These are phyloP conservation scores for Pterulicium gracile DNA, from an alignment of 1,284 basidiomycete species.

Conservation along the genomic window DNA sequence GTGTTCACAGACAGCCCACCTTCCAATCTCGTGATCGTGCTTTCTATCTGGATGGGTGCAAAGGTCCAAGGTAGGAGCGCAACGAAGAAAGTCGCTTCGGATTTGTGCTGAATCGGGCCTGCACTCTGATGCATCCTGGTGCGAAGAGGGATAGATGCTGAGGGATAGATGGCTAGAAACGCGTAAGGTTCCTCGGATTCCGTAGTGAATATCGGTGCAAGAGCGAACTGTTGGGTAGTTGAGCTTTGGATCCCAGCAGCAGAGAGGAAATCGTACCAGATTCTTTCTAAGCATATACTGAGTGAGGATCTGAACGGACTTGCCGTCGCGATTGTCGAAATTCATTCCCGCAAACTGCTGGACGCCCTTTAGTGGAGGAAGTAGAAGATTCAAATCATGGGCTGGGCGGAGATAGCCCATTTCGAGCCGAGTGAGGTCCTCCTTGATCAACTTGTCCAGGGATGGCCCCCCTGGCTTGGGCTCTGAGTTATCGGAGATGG, in stretches of 20 bases:
- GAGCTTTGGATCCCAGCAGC: background rate
- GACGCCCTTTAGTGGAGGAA: background rate
- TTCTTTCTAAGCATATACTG: background rate
- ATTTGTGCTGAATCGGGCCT: background rate
- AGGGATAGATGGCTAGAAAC: background rate
- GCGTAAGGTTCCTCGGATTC: background rate
- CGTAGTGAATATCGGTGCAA: background rate
- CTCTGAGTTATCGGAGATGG: background rate
- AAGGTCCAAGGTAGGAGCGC: background rate
- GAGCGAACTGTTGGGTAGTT: background rate
- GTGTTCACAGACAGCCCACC: background rate
- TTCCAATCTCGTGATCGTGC: background rate
- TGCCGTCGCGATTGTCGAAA: too few relatives aligned
- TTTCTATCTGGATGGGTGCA: background rate
- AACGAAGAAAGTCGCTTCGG: background rate
- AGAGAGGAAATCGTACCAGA: background rate
- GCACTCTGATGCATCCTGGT: background rate
- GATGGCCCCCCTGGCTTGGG: background rate
- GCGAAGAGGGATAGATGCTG: background rate
- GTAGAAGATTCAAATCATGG: background rate
- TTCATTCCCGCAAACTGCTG: background rate
- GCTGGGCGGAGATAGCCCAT: background rate
- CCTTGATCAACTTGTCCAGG: background rate
- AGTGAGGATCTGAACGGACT: too few relatives aligned
- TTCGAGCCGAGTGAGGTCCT: background rate